Evolutionary conservation across 768 basidiomycete genomes (phyloP).

Genomic region (Leucocoprinus sp.): DNA sequence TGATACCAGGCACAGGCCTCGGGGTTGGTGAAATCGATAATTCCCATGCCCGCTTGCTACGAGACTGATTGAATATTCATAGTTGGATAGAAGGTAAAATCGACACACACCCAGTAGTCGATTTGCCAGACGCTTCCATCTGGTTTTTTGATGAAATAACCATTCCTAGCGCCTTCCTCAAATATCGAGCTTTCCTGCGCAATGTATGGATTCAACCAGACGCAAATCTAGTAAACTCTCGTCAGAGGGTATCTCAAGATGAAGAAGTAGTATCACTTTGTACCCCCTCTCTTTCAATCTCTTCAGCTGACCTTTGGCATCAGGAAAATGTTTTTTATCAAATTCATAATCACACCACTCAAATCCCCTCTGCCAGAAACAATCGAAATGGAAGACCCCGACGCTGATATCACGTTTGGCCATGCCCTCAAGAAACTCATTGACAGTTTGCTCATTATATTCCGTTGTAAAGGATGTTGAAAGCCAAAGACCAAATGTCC

Average conservation of each 20-base stretch:
- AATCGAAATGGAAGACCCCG: conserved; percentile 39
- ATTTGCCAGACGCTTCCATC: conserved; percentile 33
- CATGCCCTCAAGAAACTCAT: conserved; percentile 37
- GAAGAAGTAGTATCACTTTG: conserved; percentile 25
- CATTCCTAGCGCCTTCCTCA: conserved; percentile 31
- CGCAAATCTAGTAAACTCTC: conserved; percentile 15
- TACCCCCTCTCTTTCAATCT: conserved; percentile 31
- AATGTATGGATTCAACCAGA: conserved; percentile 38
- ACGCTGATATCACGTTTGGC: conserved; percentile 28
- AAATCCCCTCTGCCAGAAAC: conserved; percentile 31
- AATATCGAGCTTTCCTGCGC: conserved; percentile 32
- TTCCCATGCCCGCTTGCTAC: conserved; percentile 34
- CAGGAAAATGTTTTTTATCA: conserved; percentile 37
- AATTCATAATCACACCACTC: conserved; percentile 37
- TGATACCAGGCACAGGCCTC: conserved; percentile 37
- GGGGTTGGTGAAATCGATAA: conserved; percentile 38
- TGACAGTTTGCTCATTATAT: conserved; percentile 37
- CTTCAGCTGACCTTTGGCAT: conserved; percentile 30
- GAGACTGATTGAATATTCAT: background rate
- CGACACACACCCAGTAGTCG: conserved; percentile 28
- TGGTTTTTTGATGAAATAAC: conserved; percentile 37
- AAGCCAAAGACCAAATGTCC: conserved; percentile 43
- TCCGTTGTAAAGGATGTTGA: conserved; percentile 40
- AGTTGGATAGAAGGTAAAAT: background rate
- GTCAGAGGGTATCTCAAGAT: background rate